Base-by-base conservation (phyloP, 768 basidiomycete genomes). In the Chiua virens region DNA sequence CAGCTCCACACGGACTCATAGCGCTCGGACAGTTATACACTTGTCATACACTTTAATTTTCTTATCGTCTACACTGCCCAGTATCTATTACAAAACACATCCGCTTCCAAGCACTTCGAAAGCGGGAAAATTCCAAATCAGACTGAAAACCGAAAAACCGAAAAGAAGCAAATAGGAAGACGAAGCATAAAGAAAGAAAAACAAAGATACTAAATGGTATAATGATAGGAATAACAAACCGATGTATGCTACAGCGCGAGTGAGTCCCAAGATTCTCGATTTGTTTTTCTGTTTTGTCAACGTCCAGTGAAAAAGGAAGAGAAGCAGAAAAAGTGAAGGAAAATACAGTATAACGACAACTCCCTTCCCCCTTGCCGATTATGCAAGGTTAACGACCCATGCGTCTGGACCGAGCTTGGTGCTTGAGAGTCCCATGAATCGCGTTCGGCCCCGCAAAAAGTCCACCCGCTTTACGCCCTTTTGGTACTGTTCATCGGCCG, bases 391-490 rank as follows among this genome's bases (percentile, higher is more conserved):
- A 9, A 70, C 25, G 30, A 41, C 13, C 70, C 79, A 71, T 2
- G 68, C 68, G 30, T 78, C 73, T 7, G 71, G 69, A 4, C 67
- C 67, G 0, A 67, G 57, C 42, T 62, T 62, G 45, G 64, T 69
- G 54, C 75, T 70, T 8, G 74, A 68, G 32, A 81, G 50, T 17
- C 82, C 82, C 52, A 72, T 74, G 63, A 84, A 77, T 57, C 64
- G 71, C 3, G 65, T 72, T 17, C 63, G 66, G 21, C 65, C 72
- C 43, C 70, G 62, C 42, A 85, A 63, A 57, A 81, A 83, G 62
- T 85, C 83, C 0, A 85, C 73, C 44, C 80, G 66, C 62, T 77
- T 81, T 18, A 83, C 56, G 0, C 79, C 80, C 58, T 77, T 77
- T 11, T 56, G 56, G 53, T 71, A 68, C 63, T 83, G 81, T 23